Conservation (phyloP, 495 filamentous ascomycete genomes). For the Podospora pseudocomata region DNA sequence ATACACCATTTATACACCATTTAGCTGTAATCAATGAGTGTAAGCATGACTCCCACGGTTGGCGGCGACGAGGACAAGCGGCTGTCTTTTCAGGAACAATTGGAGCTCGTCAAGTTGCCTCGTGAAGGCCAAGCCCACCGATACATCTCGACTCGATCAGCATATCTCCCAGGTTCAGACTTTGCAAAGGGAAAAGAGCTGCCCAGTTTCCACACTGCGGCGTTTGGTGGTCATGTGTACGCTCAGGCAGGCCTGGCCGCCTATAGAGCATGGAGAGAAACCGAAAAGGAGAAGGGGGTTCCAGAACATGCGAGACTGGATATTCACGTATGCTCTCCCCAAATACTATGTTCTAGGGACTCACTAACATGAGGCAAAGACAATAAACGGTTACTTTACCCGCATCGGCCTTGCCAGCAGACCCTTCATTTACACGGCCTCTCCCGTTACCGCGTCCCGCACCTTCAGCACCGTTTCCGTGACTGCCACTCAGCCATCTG, state of each 20-base stretch:
- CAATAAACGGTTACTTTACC: slow-evolving; percentile 68
- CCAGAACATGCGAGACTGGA: slow-evolving; percentile 37
- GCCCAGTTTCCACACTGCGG: slow-evolving; percentile 25
- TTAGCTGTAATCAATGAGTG: background rate
- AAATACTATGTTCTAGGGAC: background rate
- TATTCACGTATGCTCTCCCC: slow-evolving; percentile 53
- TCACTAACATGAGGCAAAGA: slow-evolving; percentile 36
- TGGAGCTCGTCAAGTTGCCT: slow-evolving; percentile 36
- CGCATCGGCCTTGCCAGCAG: slow-evolving; percentile 47
- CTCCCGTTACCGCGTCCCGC: slow-evolving; percentile 51
- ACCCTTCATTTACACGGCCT: slow-evolving; percentile 59
- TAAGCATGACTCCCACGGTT: slow-evolving; percentile 11
- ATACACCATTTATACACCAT: no score
- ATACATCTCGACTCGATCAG: slow-evolving; percentile 38
- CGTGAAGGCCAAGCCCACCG: slow-evolving; percentile 23
- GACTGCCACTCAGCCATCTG: slow-evolving; percentile 49
- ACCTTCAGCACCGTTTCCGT: slow-evolving; percentile 59
- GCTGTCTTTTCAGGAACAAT: slow-evolving; percentile 38
- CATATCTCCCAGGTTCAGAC: slow-evolving; percentile 35
- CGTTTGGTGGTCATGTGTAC: slow-evolving; percentile 67
- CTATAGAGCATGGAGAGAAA: slow-evolving; percentile 45
- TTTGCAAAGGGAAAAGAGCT: slow-evolving; percentile 16
- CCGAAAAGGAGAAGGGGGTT: slow-evolving; percentile 31
- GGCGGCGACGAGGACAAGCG: slow-evolving; percentile 18
- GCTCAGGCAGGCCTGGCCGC: slow-evolving; percentile 62